Evolutionary conservation across 2,329 filamentous ascomycete genomes (phyloP), one percentile per base, ranked within the genome.

Genomic region (Paecilomyces dactylethromorphus): DNA sequence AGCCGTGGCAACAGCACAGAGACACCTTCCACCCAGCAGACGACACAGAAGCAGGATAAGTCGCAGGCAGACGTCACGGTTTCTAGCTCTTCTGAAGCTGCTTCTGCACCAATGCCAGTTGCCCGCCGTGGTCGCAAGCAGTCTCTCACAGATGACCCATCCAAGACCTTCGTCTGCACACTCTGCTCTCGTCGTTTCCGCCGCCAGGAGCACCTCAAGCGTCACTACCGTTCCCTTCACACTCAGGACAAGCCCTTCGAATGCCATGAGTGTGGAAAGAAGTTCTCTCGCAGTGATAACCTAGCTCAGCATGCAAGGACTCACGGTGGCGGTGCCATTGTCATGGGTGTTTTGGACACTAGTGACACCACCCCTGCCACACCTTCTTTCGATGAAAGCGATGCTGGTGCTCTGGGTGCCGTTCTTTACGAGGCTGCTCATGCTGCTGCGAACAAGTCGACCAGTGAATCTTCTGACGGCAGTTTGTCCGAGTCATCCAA

Each of bases 161-260:
- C 91, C 70, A 99, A 99, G 87, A 97, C 92, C 0, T 99, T 97
- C 64, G 91, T 96, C 61, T 99, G 94, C 80, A 92, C 92, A 58
- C 84, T 97, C 22, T 99, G 94, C 87, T 93, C 91, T 70, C 92
- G 94, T 64, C 91, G 94, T 62, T 99, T 99, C 88, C 90, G 94
- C 63, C 91, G 94, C 63, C 94, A 99, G 78, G 94, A 99, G 77
- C 94, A 99, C 72, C 86, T 99, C 61, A 99, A 99, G 87, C 90
- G 94, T 63, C 94, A 99, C 82, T 96, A 96, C 82, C 88, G 94
- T 67, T 97, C 94, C 59, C 91, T 99, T 54, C 94, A 99, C 82
- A 99, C 94, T 1, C 89, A 96, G 72, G 94, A 97, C 74, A 99
- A 97, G 87, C 94, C 94, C 4, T 99, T 97, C 70, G 91, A 96